A percentile compares a stretch with the other conserved stretches of the same genome.
Evolutionary conservation across 2,329 filamentous ascomycete species (phyloP).

Genomic region (Botrytis squamosa): DNA sequence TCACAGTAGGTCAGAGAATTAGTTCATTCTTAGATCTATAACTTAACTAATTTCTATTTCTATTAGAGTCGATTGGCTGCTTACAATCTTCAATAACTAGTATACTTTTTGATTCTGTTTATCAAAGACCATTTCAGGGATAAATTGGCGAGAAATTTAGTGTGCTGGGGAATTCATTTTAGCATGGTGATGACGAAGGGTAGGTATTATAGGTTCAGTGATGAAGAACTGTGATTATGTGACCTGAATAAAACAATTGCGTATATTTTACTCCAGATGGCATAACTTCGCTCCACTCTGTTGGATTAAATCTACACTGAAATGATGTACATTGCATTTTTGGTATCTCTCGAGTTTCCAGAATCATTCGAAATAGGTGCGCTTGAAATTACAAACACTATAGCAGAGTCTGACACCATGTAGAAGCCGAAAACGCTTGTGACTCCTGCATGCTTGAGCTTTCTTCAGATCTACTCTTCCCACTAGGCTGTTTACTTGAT

Average conservation of each 20-base stretch:
- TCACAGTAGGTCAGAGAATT: neutral
- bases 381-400: neutral
- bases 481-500: neutral
- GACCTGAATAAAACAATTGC: neutral
- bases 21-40: neutral
- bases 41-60: neutral
- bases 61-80: neutral
- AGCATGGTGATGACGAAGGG: neutral
- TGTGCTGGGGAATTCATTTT: neutral
- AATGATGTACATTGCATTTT: neutral
- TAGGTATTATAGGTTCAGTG: neutral
- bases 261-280: neutral
- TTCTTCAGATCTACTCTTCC: neutral
- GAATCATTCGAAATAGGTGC: neutral
- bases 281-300: neutral
- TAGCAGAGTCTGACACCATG: neutral
- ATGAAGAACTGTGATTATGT: neutral
- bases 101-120: no score
- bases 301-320: rapidly evolving
- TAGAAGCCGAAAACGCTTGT: neutral
- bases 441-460: neutral
- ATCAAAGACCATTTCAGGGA: no score
- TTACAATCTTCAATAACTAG: neutral
- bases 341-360: neutral
- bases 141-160: neutral